phyloP scores from a whole-genome alignment of 1,284 basidiomycete genomes.

The Sporisorium sorghi region DNA sequence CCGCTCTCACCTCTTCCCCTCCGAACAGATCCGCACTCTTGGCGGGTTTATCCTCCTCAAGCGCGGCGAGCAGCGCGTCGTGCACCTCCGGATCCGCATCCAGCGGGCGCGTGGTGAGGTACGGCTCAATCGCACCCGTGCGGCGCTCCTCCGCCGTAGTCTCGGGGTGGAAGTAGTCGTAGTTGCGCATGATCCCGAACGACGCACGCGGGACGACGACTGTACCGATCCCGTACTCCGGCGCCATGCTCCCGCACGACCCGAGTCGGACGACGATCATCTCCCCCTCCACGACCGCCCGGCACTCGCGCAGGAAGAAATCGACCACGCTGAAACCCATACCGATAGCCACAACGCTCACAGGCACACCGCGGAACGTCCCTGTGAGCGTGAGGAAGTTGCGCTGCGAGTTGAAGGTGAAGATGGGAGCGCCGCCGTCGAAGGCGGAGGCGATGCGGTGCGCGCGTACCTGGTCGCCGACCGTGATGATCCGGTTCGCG shows the following conservation, averaged over 20 bases:
- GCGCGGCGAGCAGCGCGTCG: conserved; percentile 54
- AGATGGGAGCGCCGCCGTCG: conserved; percentile 73
- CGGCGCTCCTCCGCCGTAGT: conserved; percentile 38
- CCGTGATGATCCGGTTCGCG: conserved; percentile 83
- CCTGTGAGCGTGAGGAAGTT: conserved; percentile 85
- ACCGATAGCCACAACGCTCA: conserved; percentile 82
- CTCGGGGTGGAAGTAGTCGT: conserved; percentile 74
- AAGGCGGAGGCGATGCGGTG: conserved; percentile 75
- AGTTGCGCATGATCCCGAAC: conserved; percentile 78
- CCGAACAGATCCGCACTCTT: conserved; percentile 17
- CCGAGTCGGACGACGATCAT: conserved; percentile 74
- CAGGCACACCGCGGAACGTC: conserved; percentile 76
- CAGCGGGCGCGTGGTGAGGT: conserved; percentile 79
- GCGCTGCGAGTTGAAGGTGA: conserved; percentile 78
- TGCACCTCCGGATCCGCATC: conserved; percentile 75
- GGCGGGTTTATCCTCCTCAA: conserved; percentile 29
- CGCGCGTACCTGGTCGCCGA: conserved; percentile 80
- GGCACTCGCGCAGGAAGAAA: conserved; percentile 83
- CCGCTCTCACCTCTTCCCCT: conserved; percentile 25
- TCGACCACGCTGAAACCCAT: conserved; percentile 77
- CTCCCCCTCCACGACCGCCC: conserved; percentile 81
- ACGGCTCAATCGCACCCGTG: conserved; percentile 71
- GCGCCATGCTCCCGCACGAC: conserved; percentile 78
- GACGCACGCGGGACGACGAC: conserved; percentile 79
- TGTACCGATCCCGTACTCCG: conserved; percentile 77